Evolutionary conservation across 225 moss, liverwort and hornwort species (phyloP).

Genomic region (Sphagnum tenellum): DNA sequence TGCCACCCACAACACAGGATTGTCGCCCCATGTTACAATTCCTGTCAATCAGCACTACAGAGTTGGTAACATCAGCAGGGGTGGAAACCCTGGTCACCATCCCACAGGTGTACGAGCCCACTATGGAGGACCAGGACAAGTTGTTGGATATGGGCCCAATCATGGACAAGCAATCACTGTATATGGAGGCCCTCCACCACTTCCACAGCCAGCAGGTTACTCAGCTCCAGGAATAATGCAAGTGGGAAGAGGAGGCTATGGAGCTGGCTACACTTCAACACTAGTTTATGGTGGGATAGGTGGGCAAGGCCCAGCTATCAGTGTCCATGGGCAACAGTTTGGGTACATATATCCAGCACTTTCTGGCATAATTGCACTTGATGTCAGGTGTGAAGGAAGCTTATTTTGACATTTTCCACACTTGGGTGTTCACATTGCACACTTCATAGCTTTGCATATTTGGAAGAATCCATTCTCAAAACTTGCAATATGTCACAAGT

Average conservation of each 20-base stretch:
- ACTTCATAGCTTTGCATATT: not conserved
- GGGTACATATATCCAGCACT: constrained; percentile 6
- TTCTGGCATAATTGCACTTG: not conserved
- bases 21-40: not conserved
- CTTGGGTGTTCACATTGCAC: not conserved
- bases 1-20: constrained; percentile 1
- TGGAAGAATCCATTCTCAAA: not conserved
- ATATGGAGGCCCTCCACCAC: not conserved
- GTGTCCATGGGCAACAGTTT: constrained; percentile 10
- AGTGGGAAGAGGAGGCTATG: constrained; percentile 9
- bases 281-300: constrained; percentile 5
- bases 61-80: not conserved
- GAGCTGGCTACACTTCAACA: constrained; percentile 3
- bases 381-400: not conserved
- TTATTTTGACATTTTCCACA: not conserved
- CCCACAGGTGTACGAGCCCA: not conserved
- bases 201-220: constrained; percentile 2
- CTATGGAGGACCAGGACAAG: not conserved
- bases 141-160: not conserved
- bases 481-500: not conserved
- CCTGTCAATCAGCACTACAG: constrained; percentile 5
- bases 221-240: constrained; percentile 8
- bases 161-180: not conserved
- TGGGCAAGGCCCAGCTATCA: not conserved
- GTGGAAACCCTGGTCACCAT: not conserved